Evolutionary conservation across 495 filamentous ascomycete genomes (phyloP).

Genomic region (Penicillium canescens): DNA sequence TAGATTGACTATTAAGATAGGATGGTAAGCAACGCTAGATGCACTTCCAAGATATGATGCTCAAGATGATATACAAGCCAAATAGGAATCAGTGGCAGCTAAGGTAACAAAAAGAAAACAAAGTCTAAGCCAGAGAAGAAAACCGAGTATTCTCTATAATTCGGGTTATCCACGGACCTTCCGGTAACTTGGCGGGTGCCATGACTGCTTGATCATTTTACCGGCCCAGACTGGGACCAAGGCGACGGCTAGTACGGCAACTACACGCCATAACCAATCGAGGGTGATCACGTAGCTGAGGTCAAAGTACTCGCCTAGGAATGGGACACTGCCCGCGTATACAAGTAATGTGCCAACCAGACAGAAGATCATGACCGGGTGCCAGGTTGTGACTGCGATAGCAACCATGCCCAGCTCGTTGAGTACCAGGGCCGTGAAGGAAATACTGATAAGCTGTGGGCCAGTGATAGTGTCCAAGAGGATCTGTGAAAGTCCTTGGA

Average conservation of each 20-base stretch:
- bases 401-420: conserved; percentile 98
- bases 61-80: conserved; percentile 2
- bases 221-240: conserved; percentile 83
- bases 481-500: conserved; percentile 89
- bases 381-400: conserved; percentile 95
- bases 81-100: background rate
- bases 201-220: conserved; percentile 78
- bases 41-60: background rate
- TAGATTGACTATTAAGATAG: background rate
- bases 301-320: conserved; percentile 89
- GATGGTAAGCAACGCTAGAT: background rate
- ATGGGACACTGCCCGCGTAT: conserved; percentile 82
- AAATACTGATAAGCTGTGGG: conserved; percentile 80
- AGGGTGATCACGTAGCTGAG: conserved; percentile 73
- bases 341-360: conserved; percentile 77
- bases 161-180: conserved; percentile 71
- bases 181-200: conserved; percentile 91
- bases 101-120: background rate
- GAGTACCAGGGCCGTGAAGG: conserved; percentile 87
- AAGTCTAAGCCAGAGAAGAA: background rate
- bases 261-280: conserved; percentile 87
- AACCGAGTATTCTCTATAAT: background rate
- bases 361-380: conserved; percentile 84
- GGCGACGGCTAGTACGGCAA: conserved; percentile 73
- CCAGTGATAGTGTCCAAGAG: conserved; percentile 71